Evolutionary conservation across 495 filamentous ascomycete species (phyloP), one percentile per base, ranked within the genome.

Genomic region (Penicillium coprophilum): DNA sequence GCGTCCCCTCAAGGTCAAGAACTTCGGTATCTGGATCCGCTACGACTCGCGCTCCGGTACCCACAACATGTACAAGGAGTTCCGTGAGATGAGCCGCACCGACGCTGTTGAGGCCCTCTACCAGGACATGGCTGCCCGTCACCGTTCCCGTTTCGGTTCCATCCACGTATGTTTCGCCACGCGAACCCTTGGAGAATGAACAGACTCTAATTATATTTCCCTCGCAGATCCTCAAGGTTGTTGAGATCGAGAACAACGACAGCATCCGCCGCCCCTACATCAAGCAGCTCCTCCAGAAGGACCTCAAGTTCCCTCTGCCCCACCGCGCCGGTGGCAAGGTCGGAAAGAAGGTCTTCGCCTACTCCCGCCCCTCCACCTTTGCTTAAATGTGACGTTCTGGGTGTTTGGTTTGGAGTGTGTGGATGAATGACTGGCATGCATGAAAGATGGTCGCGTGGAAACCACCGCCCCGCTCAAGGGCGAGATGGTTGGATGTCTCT

Each of bases 31-130:
- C 85, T 98, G 94, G 94, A 88, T 98, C 80, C 93, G 94, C 71
- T 98, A 98, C 83, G 92, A 98, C 81, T 97, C 95, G 50, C 94
- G 94, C 78, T 97, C 95, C 67, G 94, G 94, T 66, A 98, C 95
- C 66, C 94, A 98, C 90, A 98, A 98, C 87, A 98, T 98, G 94
- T 98, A 98, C 90, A 97, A 97, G 85, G 94, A 98, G 84, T 97
- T 97, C 86, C 89, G 94, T 74, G 94, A 97, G 85, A 89, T 96
- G 82, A 92, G 89, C 71, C 85, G 94, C 76, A 88, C 86, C 60
- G 93, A 91, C 58, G 94, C 94, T 60, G 94, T 98, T 59, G 90
- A 97, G 80, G 82, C 92, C 63, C 86, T 98, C 74, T 98, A 98
- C 85, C 90, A 96, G 81, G 94, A 98, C 78, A 97, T 98, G 95